Conservation (phyloP, 176 grass and related monocot species). For the Carex pumila region DNA sequence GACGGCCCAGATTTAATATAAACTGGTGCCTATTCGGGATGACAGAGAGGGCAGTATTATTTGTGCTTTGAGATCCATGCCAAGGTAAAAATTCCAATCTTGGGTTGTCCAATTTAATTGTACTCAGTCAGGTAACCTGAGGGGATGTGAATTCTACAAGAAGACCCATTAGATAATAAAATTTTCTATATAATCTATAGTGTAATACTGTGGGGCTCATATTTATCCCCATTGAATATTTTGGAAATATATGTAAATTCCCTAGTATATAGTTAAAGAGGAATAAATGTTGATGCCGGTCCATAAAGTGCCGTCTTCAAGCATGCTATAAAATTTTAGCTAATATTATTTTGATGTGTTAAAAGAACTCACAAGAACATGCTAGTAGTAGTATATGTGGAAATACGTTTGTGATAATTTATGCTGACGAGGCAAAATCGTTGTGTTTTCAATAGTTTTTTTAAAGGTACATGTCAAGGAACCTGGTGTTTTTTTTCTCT, state of each 20-base stretch:
- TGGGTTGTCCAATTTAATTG: too few species aligned
- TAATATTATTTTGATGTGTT: not conserved
- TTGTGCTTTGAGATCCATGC: too few species aligned
- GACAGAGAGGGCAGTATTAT: too few species aligned
- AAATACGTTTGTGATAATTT: not conserved
- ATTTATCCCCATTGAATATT: not conserved
- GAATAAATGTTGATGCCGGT: slow-evolving; percentile 2
- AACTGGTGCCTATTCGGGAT: too few species aligned
- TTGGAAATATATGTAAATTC: slow-evolving; percentile 10
- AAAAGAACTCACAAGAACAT: not conserved
- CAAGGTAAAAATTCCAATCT: too few species aligned
- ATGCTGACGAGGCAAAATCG: not conserved
- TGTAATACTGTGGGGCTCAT: not conserved
- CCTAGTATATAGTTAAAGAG: slow-evolving; percentile 1
- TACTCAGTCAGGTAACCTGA: too few species aligned
- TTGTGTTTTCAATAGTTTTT: too few species aligned
- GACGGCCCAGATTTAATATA: too few species aligned
- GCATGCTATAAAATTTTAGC: not conserved
- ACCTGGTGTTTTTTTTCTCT: not conserved
- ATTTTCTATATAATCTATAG: not conserved
- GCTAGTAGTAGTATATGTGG: not conserved
- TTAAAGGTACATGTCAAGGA: not conserved
- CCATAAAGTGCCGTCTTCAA: slow-evolving; percentile 7
- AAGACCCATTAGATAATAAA: not conserved
- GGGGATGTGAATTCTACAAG: not conserved